These are phyloP conservation scores for Taiwanofungus camphoratus DNA, from an alignment of 1,284 basidiomycete species.

Conservation along the genomic window DNA sequence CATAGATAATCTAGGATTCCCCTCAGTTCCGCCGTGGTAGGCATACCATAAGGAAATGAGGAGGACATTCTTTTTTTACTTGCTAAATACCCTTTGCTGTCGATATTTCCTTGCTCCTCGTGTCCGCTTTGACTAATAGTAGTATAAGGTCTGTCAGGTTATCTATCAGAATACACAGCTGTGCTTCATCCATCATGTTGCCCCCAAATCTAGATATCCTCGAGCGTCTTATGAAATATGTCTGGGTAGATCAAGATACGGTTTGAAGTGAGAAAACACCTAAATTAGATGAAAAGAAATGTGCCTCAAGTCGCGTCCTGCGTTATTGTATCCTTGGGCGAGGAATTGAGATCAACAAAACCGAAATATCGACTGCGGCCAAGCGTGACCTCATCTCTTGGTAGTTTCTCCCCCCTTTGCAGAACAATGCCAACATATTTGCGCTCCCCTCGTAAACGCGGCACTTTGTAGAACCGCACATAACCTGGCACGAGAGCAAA, in stretches of 20 bases:
- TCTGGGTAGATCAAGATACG: neutral
- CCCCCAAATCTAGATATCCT: no score
- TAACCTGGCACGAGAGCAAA: conserved; percentile 85
- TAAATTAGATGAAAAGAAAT: neutral
- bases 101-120: no score
- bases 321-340: conserved; percentile 9
- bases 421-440: conserved; percentile 82
- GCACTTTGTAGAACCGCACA: conserved; percentile 85
- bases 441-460: conserved; percentile 59
- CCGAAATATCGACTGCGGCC: conserved; percentile 80
- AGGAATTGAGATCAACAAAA: conserved; percentile 50
- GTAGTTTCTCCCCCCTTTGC: conserved; percentile 74
- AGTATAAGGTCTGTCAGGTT: no score
- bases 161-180: no score
- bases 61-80: no score
- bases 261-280: neutral
- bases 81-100: no score
- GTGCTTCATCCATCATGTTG: no score
- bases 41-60: no score
- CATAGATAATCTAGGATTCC: conserved; percentile 16
- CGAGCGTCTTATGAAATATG: no score
- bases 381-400: conserved; percentile 63
- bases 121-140: no score
- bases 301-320: conserved; percentile 9
- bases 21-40: no score